phyloP scores from a whole-genome alignment of 371 early-diverging fungal species.

The Mortierella sp. region DNA sequence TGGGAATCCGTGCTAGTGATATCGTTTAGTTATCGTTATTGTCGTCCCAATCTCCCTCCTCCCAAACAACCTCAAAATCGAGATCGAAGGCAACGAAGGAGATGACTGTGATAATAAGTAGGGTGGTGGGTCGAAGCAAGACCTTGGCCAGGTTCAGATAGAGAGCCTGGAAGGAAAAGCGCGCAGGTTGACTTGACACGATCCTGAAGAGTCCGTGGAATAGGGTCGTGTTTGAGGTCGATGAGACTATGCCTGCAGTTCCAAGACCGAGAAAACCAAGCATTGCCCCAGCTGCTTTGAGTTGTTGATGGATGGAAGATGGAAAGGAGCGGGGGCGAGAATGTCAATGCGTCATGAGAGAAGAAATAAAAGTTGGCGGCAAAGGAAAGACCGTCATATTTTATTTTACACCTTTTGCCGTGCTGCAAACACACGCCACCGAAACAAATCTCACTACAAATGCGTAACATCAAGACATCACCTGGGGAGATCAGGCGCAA shows the following conservation, averaged over 20 bases:
- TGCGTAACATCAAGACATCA: slow-evolving; percentile 29
- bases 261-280: slow-evolving; percentile 54
- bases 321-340: not conserved
- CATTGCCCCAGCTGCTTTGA: slow-evolving; percentile 22
- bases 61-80: slow-evolving; percentile 50
- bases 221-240: slow-evolving; percentile 16
- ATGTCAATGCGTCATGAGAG: not conserved
- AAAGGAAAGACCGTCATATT: slow-evolving; percentile 6
- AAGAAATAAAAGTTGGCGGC: slow-evolving; percentile 10
- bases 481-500: slow-evolving; percentile 23
- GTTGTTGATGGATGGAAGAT: not conserved
- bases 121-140: slow-evolving; percentile 29
- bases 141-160: slow-evolving; percentile 32
- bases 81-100: slow-evolving; percentile 38
- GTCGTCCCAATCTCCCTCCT: slow-evolving; percentile 38
- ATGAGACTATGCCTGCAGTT: slow-evolving; percentile 35
- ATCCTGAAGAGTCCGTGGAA: slow-evolving; percentile 42
- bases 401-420: too few species aligned
- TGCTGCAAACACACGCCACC: too few species aligned
- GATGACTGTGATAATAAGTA: slow-evolving; percentile 27
- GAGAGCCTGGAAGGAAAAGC: slow-evolving; percentile 42
- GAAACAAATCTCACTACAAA: not conserved
- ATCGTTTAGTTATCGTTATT: slow-evolving; percentile 3
- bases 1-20: not conserved
- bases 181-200: slow-evolving; percentile 10